Percentiles rank a stretch among this genome's conserved stretches.
phyloP scores from a whole-genome alignment of 1,284 basidiomycete genomes.

The Rhizoctonia solani region DNA sequence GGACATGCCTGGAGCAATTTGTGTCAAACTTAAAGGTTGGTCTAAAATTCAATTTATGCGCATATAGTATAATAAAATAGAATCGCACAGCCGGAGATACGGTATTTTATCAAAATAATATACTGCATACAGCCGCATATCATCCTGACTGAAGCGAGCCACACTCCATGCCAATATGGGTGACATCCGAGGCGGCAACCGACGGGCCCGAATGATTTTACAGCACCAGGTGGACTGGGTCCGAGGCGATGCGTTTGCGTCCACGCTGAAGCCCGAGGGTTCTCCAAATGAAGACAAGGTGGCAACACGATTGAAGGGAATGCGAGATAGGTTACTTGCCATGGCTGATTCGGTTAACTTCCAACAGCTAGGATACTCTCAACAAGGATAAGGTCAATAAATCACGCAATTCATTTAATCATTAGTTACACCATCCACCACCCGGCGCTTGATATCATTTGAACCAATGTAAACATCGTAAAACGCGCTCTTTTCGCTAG shows the following conservation, averaged over 20 bases:
- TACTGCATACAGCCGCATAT: conserved; percentile 76
- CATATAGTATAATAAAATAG: neutral
- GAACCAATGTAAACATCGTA: no score
- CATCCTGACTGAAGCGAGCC: conserved; percentile 57
- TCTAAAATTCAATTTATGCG: conserved; percentile 16
- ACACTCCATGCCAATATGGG: conserved; percentile 80
- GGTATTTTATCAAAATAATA: conserved; percentile 82
- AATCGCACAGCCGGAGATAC: conserved; percentile 63
- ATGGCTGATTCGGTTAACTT: conserved; percentile 57
- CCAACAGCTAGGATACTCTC: conserved; percentile 60
- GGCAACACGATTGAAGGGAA: conserved; percentile 53
- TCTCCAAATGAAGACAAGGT: neutral
- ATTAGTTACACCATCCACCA: no score
- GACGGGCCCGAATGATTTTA: conserved; percentile 74
- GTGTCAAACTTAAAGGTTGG: conserved; percentile 63
- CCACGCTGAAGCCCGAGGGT: conserved; percentile 49
- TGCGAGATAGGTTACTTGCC: conserved; percentile 64
- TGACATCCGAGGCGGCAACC: conserved; percentile 60
- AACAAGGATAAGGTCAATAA: conserved; percentile 40
- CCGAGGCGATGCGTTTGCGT: conserved; percentile 59
- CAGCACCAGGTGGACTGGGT: conserved; percentile 81
- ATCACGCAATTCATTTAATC: neutral
- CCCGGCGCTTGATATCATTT: no score
- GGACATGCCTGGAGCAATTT: conserved; percentile 70
- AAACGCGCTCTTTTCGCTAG: no score